Base-by-base conservation (phyloP, 768 basidiomycete species). In the Phanerochaete carnosa region DNA sequence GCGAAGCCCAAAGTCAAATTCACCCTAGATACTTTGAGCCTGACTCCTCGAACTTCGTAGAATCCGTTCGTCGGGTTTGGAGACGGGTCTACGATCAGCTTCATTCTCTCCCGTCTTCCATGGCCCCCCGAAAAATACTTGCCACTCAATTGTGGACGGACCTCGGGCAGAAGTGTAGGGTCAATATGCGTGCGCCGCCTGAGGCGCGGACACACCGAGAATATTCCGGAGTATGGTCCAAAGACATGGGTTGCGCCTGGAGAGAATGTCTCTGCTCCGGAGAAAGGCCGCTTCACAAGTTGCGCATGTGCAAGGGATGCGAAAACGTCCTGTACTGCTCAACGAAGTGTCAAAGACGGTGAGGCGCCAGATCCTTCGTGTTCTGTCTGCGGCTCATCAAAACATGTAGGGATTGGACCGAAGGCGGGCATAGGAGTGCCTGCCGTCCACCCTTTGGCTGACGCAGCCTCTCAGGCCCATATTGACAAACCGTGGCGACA, bases 251-350 rank as follows among this genome's bases (percentile, higher is more conserved):
- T 1, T 54, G 52, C 22, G 52, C 30, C 7, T 54, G 52, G 52
- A 8, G 52, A 6, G 52, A 35, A 37, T 54, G 52, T n/a, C 52
- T 54, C 30, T 54, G 52, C 52, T 54, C 22, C 32, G 52, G 52
- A 6, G 52, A 54, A 15, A 15, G 52, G 32, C 52, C 52, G 11
- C 6, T 6, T 2, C 52, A 54, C 30, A 32, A 30, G 11, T 15
- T 54, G 30, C 29, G 32, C 13, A 16, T 1, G 4, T 54, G 52
- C 16, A 54, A 32, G 7, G 1, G 52, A 16, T 54, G 52, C 16
- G 35, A 8, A 23, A 35, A 32, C 19, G 32, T 35, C 11, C 19
- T 35, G 26, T 54, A 54, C 23, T 54, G 52, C 32, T 54, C 52
- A 9, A 22, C 52, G 12, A 54, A 54, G n/a, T 54, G 52, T 25